Percentiles rank a stretch among this genome's conserved stretches.
These are phyloP conservation scores for Inosperma sp. DNA, from an alignment of 768 basidiomycete species.

Conservation along the genomic window DNA sequence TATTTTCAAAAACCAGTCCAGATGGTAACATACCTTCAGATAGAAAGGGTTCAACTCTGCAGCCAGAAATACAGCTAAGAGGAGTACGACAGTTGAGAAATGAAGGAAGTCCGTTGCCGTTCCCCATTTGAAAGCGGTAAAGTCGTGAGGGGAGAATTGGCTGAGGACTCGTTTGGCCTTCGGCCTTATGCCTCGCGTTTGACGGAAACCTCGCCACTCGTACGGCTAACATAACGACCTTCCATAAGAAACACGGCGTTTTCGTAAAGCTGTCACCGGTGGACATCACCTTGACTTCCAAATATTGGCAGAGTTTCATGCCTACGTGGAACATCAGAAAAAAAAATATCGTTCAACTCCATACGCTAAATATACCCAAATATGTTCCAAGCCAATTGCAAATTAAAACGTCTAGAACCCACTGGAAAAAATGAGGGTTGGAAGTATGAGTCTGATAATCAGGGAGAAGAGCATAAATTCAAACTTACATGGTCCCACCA, in stretches of 20 bases:
- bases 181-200: conserved; percentile 70
- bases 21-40: conserved; percentile 74
- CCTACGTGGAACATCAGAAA: conserved; percentile 36
- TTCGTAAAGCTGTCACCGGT: conserved; percentile 10
- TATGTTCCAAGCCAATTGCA: conserved; percentile 90
- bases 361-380: conserved; percentile 46
- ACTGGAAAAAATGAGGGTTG: conserved; percentile 40
- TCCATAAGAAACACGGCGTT: too few species aligned
- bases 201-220: conserved; percentile 78
- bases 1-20: too few species aligned
- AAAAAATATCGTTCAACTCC: conserved; percentile 8
- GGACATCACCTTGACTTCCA: conserved; percentile 74
- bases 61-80: conserved; percentile 74
- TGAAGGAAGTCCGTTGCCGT: conserved; percentile 69
- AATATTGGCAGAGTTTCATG: conserved; percentile 83
- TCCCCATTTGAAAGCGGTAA: conserved; percentile 86
- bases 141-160: conserved; percentile 85
- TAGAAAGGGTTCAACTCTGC: conserved; percentile 89
- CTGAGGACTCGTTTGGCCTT: conserved; percentile 76
- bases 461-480: conserved; percentile 5
- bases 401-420: conserved; percentile 80
- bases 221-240: conserved; percentile 78
- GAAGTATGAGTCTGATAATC: conserved; percentile 8
- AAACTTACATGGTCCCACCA: conserved; percentile 88
- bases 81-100: conserved; percentile 68